Percentiles rank a stretch among this genome's conserved stretches.
These are phyloP conservation scores for Crithidia fasciculata DNA, from an alignment of 208 protist species.

Conservation along the genomic window DNA sequence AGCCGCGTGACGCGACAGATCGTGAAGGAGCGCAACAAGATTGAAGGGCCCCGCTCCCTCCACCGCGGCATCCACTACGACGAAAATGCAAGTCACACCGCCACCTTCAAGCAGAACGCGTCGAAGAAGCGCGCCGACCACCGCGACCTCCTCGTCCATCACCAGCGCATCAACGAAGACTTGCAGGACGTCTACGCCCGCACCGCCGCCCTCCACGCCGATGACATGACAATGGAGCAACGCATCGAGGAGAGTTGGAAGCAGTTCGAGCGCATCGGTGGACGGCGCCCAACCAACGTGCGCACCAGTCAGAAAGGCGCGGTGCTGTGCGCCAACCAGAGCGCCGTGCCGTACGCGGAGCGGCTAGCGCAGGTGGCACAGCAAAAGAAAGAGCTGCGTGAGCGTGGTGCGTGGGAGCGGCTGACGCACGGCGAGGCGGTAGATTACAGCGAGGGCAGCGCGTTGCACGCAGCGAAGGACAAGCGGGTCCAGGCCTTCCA, in stretches of 20 bases:
- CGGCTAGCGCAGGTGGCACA: slow-evolving; percentile 59
- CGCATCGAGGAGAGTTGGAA: slow-evolving; percentile 87
- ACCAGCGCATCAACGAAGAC: slow-evolving; percentile 85
- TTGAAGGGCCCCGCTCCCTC: slow-evolving; percentile 69
- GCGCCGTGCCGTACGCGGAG: slow-evolving; percentile 64
- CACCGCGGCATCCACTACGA: slow-evolving; percentile 88
- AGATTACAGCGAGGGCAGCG: slow-evolving; percentile 76
- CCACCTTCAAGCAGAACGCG: slow-evolving; percentile 51
- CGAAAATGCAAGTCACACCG: slow-evolving; percentile 48
- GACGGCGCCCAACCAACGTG: slow-evolving; percentile 55
- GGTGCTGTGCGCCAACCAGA: slow-evolving; percentile 60
- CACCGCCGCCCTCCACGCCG: slow-evolving; percentile 71
- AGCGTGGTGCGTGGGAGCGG: slow-evolving; percentile 61
- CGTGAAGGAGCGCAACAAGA: slow-evolving; percentile 63
- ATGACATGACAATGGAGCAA: slow-evolving; percentile 86
- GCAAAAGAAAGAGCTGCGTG: slow-evolving; percentile 70
- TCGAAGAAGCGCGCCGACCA: slow-evolving; percentile 55
- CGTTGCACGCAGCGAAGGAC: slow-evolving; percentile 78
- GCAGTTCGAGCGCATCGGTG: slow-evolving; percentile 84
- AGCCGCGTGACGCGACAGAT: slow-evolving; percentile 73
- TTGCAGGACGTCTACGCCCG: slow-evolving; percentile 85
- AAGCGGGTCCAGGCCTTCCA: slow-evolving; percentile 74
- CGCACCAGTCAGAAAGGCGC: slow-evolving; percentile 22
- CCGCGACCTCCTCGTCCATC: slow-evolving; percentile 85
- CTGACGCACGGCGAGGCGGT: slow-evolving; percentile 80